These are phyloP conservation scores for Rhizopogon parksii DNA, from an alignment of 1,284 basidiomycete genomes.

Conservation along the genomic window DNA sequence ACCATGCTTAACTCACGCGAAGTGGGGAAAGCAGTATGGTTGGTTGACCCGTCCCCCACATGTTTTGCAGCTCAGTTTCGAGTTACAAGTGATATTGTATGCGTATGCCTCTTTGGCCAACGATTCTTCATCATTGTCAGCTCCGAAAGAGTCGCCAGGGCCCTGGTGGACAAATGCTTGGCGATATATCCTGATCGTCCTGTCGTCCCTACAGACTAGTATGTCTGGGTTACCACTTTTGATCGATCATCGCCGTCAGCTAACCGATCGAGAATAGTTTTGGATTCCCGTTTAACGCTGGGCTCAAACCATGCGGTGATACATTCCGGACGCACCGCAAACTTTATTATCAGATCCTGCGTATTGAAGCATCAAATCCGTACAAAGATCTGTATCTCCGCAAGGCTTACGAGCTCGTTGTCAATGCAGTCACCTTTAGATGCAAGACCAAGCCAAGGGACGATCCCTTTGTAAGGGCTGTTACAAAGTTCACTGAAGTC, in stretches of 20 bases:
- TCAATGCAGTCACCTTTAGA: slow-evolving; percentile 1
- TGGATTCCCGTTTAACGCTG: not conserved
- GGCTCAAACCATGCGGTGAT: not conserved
- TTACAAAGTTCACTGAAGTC: not conserved
- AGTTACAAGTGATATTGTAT: slow-evolving; percentile 18
- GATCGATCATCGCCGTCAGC: not conserved
- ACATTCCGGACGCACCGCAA: not conserved
- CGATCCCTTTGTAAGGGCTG: not conserved
- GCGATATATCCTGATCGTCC: slow-evolving; percentile 17
- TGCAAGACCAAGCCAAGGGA: not conserved
- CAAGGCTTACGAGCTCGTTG: slow-evolving; percentile 2
- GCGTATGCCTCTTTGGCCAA: slow-evolving; percentile 16
- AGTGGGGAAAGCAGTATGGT: slow-evolving; percentile 3
- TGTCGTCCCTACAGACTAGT: slow-evolving; percentile 1
- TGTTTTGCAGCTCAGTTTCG: not conserved
- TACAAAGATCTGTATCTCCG: not conserved
- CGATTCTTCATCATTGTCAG: slow-evolving; percentile 17
- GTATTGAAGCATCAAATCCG: not conserved
- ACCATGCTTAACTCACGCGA: not conserved
- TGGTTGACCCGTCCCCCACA: not conserved
- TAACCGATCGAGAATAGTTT: not conserved
- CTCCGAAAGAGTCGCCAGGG: slow-evolving; percentile 16
- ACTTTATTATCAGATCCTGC: not conserved
- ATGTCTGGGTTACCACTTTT: not conserved
- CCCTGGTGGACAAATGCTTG: slow-evolving; percentile 20